These are phyloP conservation scores for Schwanniomyces sp. DNA, from an alignment of 805 yeast species.

Conservation along the genomic window DNA sequence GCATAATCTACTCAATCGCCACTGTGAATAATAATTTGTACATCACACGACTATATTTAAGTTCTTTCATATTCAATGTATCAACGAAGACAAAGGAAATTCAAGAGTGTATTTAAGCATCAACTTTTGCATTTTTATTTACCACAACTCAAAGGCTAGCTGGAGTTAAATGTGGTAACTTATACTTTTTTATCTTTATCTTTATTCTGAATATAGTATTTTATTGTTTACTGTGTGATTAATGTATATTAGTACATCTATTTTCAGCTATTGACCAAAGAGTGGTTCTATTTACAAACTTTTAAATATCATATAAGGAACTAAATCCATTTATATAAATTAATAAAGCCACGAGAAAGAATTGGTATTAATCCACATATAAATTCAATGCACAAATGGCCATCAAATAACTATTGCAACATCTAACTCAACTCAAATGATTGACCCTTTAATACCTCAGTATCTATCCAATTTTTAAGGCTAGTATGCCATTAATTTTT, in stretches of 20 bases:
- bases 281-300: not conserved
- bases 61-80: not conserved
- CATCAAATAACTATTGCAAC: not conserved
- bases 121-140: too few relatives aligned
- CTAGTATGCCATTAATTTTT: not conserved
- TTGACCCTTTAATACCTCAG: not conserved
- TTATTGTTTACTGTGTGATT: not conserved
- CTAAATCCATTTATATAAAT: too few relatives aligned
- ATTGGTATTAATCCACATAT: too few relatives aligned
- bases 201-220: not conserved
- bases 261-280: not conserved
- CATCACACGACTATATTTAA: not conserved
- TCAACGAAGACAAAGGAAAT: too few relatives aligned
- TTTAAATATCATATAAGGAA: not conserved
- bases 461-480: not conserved
- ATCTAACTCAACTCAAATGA: not conserved
- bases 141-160: too few relatives aligned
- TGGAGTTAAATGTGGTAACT: too few relatives aligned
- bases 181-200: too few relatives aligned
- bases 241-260: not conserved
- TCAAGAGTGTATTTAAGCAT: not conserved
- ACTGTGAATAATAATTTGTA: not conserved
- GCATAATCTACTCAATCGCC: constrained; percentile 1
- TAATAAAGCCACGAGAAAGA: too few relatives aligned
- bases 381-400: not conserved